Conservation (phyloP, 2,329 filamentous ascomycete genomes). For the Chalaropsis ovoidea region DNA sequence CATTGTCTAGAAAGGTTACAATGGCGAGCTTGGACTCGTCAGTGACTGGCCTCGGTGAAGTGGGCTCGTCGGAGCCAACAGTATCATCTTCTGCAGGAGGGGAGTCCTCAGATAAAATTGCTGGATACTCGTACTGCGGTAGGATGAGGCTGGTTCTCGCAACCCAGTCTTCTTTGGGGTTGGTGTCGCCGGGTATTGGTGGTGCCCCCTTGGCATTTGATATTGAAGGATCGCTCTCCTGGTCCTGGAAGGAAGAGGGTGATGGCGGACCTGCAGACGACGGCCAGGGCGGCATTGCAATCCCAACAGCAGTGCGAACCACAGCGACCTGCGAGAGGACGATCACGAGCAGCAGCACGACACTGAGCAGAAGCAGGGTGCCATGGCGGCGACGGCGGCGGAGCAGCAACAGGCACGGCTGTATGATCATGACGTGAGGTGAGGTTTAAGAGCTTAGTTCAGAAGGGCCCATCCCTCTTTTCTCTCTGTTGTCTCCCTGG, state of each 20-base stretch:
- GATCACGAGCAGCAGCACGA: not conserved
- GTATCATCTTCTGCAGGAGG: constrained; percentile 1
- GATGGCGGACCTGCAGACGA: not conserved
- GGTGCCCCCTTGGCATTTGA: constrained; percentile 3
- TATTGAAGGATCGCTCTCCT: constrained; percentile 6
- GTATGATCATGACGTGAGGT: constrained; percentile 8
- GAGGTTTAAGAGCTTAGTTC: not conserved
- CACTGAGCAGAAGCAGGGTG: not conserved
- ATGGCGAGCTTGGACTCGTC: constrained; percentile 29
- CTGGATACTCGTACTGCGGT: constrained; percentile 22
- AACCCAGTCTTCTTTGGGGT: not conserved
- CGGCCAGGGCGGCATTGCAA: not conserved
- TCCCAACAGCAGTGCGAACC: not conserved
- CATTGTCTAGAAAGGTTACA: constrained; percentile 34
- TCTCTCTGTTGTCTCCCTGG: not conserved
- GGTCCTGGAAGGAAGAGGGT: not conserved
- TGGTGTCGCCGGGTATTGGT: not conserved
- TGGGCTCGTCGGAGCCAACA: not conserved
- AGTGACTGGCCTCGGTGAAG: constrained; percentile 10
- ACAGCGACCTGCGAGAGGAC: constrained; percentile 3
- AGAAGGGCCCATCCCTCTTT: not conserved
- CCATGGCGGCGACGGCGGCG: constrained; percentile 16
- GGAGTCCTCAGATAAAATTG: constrained; percentile 13
- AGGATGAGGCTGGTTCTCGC: constrained; percentile 13
- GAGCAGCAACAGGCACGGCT: not conserved